Evolutionary conservation across 352 stramenopile genomes (phyloP).

Genomic region (Globisporangium iwayamae): DNA sequence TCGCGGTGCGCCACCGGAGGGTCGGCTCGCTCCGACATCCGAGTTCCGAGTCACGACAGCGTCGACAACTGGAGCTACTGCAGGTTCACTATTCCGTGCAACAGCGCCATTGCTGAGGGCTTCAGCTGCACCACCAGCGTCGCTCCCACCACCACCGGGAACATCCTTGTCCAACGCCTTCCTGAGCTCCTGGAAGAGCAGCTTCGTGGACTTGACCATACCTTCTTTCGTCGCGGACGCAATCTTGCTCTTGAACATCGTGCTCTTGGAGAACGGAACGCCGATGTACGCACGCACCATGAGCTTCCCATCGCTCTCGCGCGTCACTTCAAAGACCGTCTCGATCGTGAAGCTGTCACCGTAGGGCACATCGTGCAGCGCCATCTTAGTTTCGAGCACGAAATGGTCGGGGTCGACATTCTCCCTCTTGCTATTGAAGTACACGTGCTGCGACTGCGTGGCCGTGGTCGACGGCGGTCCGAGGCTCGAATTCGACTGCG

Average conservation of each 20-base stretch:
- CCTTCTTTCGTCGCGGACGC: slow-evolving; percentile 66
- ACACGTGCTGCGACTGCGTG: slow-evolving; percentile 49
- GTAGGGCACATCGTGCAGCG: slow-evolving; percentile 76
- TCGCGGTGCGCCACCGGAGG: slow-evolving; percentile 4
- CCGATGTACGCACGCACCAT: slow-evolving; percentile 54
- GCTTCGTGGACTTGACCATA: slow-evolving; percentile 52
- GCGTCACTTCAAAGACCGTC: slow-evolving; percentile 47
- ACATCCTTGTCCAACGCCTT: slow-evolving; percentile 35
- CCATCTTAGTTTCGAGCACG: slow-evolving; percentile 59
- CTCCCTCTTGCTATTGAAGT: slow-evolving; percentile 33
- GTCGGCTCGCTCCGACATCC: slow-evolving; percentile 17
- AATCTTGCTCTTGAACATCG: slow-evolving; percentile 86
- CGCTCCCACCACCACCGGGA: not conserved
- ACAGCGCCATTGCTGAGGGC: not conserved
- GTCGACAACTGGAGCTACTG: not conserved
- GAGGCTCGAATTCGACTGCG: slow-evolving; percentile 67
- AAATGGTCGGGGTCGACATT: slow-evolving; percentile 40
- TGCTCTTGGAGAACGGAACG: slow-evolving; percentile 80
- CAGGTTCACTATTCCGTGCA: not conserved
- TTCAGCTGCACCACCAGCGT: not conserved
- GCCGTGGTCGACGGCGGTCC: slow-evolving; percentile 62
- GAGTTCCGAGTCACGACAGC: slow-evolving; percentile 8
- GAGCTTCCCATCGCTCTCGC: slow-evolving; percentile 35
- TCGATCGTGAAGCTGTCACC: slow-evolving; percentile 79
- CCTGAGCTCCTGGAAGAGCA: slow-evolving; percentile 51